These are phyloP conservation scores for Apocynum venetum DNA, from an alignment of 257 asterid species.

Conservation along the genomic window DNA sequence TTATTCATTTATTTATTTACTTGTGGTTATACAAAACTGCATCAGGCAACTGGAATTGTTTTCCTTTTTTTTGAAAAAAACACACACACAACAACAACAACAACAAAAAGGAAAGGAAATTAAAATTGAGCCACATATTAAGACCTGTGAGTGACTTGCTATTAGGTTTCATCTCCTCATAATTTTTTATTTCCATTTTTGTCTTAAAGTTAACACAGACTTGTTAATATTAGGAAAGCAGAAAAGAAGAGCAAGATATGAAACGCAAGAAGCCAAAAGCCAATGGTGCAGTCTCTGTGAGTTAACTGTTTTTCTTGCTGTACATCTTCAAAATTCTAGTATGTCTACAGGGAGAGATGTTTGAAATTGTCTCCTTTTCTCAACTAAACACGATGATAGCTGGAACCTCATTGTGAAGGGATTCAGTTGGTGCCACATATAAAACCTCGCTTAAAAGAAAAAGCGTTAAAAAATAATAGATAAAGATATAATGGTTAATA, in stretches of 20 bases:
- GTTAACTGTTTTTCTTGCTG: slow-evolving; percentile 2
- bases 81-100: not conserved
- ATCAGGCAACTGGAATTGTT: slow-evolving; percentile 1
- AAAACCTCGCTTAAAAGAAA: slow-evolving; percentile 8
- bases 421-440: slow-evolving; percentile 5
- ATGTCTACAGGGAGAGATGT: not conserved
- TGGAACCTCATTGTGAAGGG: not conserved
- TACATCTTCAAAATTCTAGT: not conserved
- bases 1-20: not conserved
- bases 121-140: not conserved
- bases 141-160: slow-evolving; percentile 13
- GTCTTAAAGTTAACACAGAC: not conserved
- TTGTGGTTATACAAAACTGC: not conserved
- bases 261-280: slow-evolving; percentile 9
- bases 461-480: too few relatives aligned
- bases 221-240: slow-evolving; percentile 11
- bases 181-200: not conserved
- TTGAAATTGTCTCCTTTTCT: not conserved
- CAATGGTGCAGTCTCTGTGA: not conserved
- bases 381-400: not conserved
- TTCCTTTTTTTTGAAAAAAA: too few relatives aligned
- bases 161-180: not conserved
- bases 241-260: slow-evolving; percentile 1
- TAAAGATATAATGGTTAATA: too few relatives aligned
- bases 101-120: not conserved